phyloP scores from a whole-genome alignment of 2,329 filamentous ascomycete genomes.

The Hypoxylon sp. region DNA sequence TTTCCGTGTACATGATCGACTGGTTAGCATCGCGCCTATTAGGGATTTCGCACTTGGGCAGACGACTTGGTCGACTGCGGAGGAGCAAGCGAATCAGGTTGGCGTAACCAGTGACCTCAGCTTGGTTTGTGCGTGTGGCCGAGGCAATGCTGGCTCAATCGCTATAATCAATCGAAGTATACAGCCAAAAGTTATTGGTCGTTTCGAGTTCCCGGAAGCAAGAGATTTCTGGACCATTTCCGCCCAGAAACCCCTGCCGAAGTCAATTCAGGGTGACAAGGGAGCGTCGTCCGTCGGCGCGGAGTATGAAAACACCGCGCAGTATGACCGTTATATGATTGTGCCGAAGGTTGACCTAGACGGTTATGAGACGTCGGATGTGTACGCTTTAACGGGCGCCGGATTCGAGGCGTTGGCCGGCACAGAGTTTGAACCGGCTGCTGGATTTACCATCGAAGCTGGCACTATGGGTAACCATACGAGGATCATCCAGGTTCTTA shows the following conservation, averaged over 20 bases:
- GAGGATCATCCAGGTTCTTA: slow-evolving; percentile 88
- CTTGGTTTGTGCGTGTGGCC: slow-evolving; percentile 71
- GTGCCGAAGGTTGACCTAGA: slow-evolving; percentile 78
- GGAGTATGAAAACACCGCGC: slow-evolving; percentile 70
- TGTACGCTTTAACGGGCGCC: slow-evolving; percentile 80
- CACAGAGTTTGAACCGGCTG: slow-evolving; percentile 91
- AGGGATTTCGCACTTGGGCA: slow-evolving; percentile 79
- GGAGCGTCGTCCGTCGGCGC: slow-evolving; percentile 62
- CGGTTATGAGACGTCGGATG: slow-evolving; percentile 80
- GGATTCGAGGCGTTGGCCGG: slow-evolving; percentile 81
- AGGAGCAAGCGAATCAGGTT: slow-evolving; percentile 58
- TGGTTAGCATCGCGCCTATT: slow-evolving; percentile 84
- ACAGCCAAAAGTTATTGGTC: slow-evolving; percentile 76
- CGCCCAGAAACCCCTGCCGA: slow-evolving; percentile 75
- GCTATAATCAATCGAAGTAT: slow-evolving; percentile 83
- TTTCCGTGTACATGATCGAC: slow-evolving; percentile 81
- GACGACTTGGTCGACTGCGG: slow-evolving; percentile 59
- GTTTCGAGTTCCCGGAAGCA: slow-evolving; percentile 78
- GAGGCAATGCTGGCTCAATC: slow-evolving; percentile 75
- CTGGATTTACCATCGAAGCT: slow-evolving; percentile 87
- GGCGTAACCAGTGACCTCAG: slow-evolving; percentile 69
- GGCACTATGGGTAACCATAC: slow-evolving; percentile 84
- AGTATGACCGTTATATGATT: slow-evolving; percentile 85
- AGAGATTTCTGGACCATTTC: slow-evolving; percentile 85
- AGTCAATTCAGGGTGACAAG: slow-evolving; percentile 66